These are phyloP conservation scores for Calamus simplicifolius DNA, from an alignment of 176 grass and related monocot genomes.

Conservation along the genomic window DNA sequence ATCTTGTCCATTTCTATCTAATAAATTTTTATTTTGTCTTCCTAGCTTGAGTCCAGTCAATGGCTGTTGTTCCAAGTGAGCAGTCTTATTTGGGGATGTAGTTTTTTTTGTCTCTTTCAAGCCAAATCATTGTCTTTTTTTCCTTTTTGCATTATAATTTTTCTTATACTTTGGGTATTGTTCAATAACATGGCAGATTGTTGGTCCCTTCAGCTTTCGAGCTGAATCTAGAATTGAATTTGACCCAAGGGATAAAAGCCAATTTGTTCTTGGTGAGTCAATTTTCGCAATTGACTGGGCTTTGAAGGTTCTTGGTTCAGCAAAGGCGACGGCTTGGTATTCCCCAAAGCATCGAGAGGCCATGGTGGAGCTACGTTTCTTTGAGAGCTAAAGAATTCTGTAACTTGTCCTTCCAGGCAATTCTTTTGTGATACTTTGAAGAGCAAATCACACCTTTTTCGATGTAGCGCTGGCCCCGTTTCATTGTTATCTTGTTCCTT, in stretches of 20 bases:
- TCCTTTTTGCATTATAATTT: not conserved
- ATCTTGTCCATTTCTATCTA: too few relatives aligned
- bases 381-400: constrained; percentile 39
- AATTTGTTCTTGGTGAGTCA: constrained; percentile 50
- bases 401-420: too few relatives aligned
- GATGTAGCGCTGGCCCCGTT: too few relatives aligned
- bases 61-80: too few relatives aligned
- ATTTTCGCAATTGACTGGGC: constrained; percentile 88
- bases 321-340: constrained; percentile 93
- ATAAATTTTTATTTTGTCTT: too few relatives aligned
- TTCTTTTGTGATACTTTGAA: too few relatives aligned
- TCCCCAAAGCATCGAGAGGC: constrained; percentile 65
- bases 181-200: constrained; percentile 33
- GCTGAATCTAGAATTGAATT: constrained; percentile 61
- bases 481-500: too few relatives aligned
- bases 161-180: constrained; percentile 3
- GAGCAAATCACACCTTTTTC: too few relatives aligned
- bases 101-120: too few relatives aligned
- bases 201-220: constrained; percentile 89
- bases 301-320: constrained; percentile 85
- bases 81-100: too few relatives aligned
- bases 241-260: constrained; percentile 34
- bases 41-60: too few relatives aligned
- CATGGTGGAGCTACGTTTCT: constrained; percentile 88
- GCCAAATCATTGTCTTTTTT: too few relatives aligned